Evolutionary conservation across 202 grass and related monocot genomes (phyloP).

Genomic region (Bolboschoenoplectus hybrid): DNA sequence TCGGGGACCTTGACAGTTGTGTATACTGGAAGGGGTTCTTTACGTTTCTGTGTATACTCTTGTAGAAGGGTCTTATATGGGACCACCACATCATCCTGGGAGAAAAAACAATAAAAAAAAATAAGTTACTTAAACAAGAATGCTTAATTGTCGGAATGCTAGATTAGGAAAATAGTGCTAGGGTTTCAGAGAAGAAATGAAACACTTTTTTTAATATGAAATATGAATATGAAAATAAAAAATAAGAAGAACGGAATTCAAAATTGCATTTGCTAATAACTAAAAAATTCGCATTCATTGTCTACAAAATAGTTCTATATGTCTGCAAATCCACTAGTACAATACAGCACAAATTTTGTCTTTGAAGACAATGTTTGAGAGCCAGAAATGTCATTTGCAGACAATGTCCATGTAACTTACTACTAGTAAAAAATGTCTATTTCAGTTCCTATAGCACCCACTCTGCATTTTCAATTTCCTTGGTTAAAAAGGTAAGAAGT

Average conservation of each 20-base stretch:
- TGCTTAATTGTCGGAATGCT: not conserved
- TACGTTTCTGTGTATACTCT: conserved; percentile 62
- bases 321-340: not conserved
- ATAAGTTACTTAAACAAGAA: conserved; percentile 31
- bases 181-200: not conserved
- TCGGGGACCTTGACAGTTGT: conserved; percentile 43
- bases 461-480: not conserved
- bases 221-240: not conserved
- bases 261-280: not conserved
- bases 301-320: not conserved
- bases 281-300: not conserved
- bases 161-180: not conserved
- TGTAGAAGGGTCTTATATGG: conserved; percentile 62
- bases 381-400: not conserved
- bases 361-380: not conserved
- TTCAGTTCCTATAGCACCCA: not conserved
- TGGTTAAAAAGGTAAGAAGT: not conserved
- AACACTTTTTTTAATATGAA: not conserved
- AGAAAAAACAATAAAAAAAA: conserved; percentile 37
- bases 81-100: conserved; percentile 44
- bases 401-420: not conserved
- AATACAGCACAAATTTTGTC: not conserved
- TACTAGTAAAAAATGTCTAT: not conserved
- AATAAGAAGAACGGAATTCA: not conserved
- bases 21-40: conserved; percentile 53